Base-by-base conservation (phyloP, 345 rosid genomes). In the Arabis hirsuta region DNA sequence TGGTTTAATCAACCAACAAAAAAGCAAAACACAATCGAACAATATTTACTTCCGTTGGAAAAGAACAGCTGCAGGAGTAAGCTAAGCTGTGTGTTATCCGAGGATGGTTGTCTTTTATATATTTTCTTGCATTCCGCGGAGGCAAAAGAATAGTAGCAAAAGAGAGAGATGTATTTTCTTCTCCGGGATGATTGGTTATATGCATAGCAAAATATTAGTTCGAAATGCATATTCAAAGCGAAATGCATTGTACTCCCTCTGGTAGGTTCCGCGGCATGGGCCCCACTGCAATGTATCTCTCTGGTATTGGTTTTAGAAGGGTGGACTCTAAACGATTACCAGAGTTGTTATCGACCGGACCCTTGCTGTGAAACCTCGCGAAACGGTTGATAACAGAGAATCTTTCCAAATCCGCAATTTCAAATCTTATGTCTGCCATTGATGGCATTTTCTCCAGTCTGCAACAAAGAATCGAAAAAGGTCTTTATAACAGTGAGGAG, bases 351-450 rank as follows among this genome's bases (percentile, higher is more conserved):
- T 36, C 41, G 32, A 74, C 79, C 61, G 73, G 89, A 24, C 72
- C 86, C 65, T 87, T 84, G 65, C 79, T 80, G 76, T 91, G 97
- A 73, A 87, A 91, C 85, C 79, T 87, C n/a, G 97, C 96, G 72
- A 91, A 91, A 7, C 97, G 91, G 77, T 91, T 91, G 69, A 89
- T 87, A 73, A 89, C 85, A 27, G 89, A 78, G 80, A 80, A 84
- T 71, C 81, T 85, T 76, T 89, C 97, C 79, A 88, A 45, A 52
- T 91, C 97, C 71, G 85, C 88, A 42, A 80, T 83, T 82, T 91
- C 97, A 71, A 85, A 72, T 77, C 79, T 80, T 73, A 91, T 39
- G 73, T 89, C 91, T 29, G 78, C 55, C 26, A 86, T 62, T 24
- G 86, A 81, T 53, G 79, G 55, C 26, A 73, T 60, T 67, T 80